A percentile compares a stretch with the other conserved stretches of the same genome.
Evolutionary conservation across 1,284 basidiomycete species (phyloP).

Genomic region (Boletus mariae): DNA sequence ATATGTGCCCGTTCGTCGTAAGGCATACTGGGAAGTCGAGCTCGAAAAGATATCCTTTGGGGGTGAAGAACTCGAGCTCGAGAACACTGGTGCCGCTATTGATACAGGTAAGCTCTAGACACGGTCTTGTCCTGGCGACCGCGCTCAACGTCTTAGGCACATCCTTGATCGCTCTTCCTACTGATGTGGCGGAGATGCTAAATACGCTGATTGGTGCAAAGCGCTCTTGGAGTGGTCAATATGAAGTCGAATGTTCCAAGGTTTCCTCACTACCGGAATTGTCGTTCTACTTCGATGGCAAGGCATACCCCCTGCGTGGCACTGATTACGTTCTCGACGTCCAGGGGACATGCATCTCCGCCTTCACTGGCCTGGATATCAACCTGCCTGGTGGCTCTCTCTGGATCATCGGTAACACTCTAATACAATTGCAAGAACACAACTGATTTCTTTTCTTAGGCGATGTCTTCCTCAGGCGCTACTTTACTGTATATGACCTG

Average conservation of each 20-base stretch:
- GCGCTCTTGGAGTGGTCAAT: conserved; percentile 93
- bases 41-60: conserved; percentile 85
- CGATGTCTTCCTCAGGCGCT: conserved; percentile 84
- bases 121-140: not conserved
- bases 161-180: conserved; percentile 87
- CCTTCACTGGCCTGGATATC: conserved; percentile 93
- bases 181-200: conserved; percentile 96
- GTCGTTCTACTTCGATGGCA: conserved; percentile 80
- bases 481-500: conserved; percentile 94
- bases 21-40: conserved; percentile 99
- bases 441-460: conserved; percentile 40
- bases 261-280: conserved; percentile 85
- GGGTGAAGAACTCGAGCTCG: conserved; percentile 79
- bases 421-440: conserved; percentile 6
- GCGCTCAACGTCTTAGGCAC: conserved; percentile 53
- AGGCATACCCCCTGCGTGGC: conserved; percentile 76
- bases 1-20: conserved; percentile 92
- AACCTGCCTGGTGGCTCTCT: conserved; percentile 83
- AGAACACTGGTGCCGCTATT: conserved; percentile 92
- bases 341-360: conserved; percentile 89
- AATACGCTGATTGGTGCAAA: conserved; percentile 94
- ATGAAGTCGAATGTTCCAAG: conserved; percentile 86
- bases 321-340: conserved; percentile 88
- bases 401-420: conserved; percentile 85
- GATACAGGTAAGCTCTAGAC: conserved; percentile 71